Conservation (phyloP, 108 stramenopile species). For the Heterococcus sp. region DNA sequence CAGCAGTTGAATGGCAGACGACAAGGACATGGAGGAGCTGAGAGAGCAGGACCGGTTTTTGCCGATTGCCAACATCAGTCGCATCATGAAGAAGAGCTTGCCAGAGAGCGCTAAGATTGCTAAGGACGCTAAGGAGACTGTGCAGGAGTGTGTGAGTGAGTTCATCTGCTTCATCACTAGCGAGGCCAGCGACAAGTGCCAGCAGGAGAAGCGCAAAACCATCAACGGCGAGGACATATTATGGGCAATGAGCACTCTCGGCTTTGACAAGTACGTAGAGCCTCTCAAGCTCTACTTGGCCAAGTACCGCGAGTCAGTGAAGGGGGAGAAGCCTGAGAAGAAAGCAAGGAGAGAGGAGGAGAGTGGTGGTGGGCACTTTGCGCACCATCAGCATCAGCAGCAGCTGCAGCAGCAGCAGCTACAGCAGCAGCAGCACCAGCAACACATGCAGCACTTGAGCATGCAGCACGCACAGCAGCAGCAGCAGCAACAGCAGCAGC, state of each 20-base stretch:
- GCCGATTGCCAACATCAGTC: slow-evolving; percentile 96
- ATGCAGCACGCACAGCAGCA: too few relatives aligned
- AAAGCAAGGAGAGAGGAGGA: slow-evolving; percentile 36
- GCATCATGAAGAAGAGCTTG: slow-evolving; percentile 97
- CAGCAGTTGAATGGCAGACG: too few relatives aligned
- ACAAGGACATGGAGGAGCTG: slow-evolving; percentile 37
- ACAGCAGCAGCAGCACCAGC: too few relatives aligned
- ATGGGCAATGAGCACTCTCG: slow-evolving; percentile 97
- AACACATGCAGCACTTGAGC: too few relatives aligned
- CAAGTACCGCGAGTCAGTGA: slow-evolving; percentile 62
- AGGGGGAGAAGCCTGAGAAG: slow-evolving; percentile 43
- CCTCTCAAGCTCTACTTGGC: slow-evolving; percentile 93
- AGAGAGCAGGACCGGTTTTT: slow-evolving; percentile 88
- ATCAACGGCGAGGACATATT: slow-evolving; percentile 99
- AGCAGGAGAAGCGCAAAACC: slow-evolving; percentile 97
- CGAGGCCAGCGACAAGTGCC: slow-evolving; percentile 95
- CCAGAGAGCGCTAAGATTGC: slow-evolving; percentile 98
- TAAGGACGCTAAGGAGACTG: slow-evolving; percentile 97
- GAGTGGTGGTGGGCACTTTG: too few relatives aligned
- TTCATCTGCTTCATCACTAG: slow-evolving; percentile 99
- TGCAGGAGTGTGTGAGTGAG: slow-evolving; percentile 98
- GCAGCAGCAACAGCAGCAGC: too few relatives aligned
- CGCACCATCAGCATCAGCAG: too few relatives aligned
- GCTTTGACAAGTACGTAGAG: slow-evolving; percentile 98
- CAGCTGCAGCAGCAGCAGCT: too few relatives aligned